Base-by-base conservation (phyloP, 1,284 basidiomycete genomes). In the Heterobasidion occidentale region DNA sequence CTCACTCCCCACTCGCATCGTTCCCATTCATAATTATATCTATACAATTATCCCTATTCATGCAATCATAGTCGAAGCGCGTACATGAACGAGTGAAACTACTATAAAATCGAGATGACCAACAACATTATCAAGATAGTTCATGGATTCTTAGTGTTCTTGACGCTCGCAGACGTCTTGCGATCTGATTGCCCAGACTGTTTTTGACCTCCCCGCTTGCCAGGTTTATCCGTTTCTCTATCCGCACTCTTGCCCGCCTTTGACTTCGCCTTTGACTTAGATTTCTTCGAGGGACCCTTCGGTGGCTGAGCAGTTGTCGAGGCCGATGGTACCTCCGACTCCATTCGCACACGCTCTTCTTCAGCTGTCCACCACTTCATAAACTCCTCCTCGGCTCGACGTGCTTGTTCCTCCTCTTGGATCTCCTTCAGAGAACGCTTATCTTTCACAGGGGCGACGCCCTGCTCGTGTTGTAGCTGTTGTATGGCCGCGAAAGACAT, bases 401-500 rank as follows among this genome's bases (percentile, higher is more conserved):
- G 74, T 2, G 75, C 81, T 38, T 76, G 72, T 68, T 94, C 93
- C 68, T 95, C 91, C 58, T 85, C 83, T 68, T 94, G 92, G 48
- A 95, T 95, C 62, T 94, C 84, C n/a, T 76, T 72, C 58, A 94
- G 71, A 45, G 86, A 88, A 47, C 79, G 77, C 61, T 82, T 81
- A 54, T 80, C 80, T 62, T 77, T 80, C 9, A 67, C 62, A 3
- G 69, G 65, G 1, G 69, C 68, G 1, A 62, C 68, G 11, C 73
- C 72, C 54, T 81, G 80, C 53, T 84, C 79, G 42, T 78, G 75
- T 67, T 96, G 90, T 54, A 87, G 74, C 64, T 84, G 77, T 68
- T 96, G 93, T 55, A 97, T 97, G 9, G 86, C 89, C 0, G 83
- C 76, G 52, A 97, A 86, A 0, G 93, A 94, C 58, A 84, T 72